These are phyloP conservation scores for Vaccinium macrocarpon DNA, from an alignment of 148 eudicot species.

Conservation along the genomic window DNA sequence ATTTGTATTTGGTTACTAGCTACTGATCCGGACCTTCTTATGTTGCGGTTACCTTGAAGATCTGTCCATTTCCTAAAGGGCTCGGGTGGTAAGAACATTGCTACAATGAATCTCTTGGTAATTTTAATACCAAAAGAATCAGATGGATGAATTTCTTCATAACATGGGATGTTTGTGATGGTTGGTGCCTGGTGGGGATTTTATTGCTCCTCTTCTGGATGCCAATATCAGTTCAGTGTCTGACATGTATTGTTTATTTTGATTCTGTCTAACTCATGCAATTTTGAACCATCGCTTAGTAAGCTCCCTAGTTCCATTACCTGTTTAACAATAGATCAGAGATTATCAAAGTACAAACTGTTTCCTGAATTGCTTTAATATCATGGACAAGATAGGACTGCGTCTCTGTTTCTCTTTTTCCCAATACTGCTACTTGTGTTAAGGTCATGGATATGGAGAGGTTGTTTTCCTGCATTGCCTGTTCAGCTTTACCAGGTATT, in stretches of 20 bases:
- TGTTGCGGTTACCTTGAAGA: too few relatives aligned
- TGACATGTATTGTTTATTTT: not conserved
- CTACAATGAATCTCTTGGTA: not conserved
- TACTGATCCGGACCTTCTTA: too few relatives aligned
- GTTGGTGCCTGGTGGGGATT: not conserved
- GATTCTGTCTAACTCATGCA: not conserved
- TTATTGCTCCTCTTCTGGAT: not conserved
- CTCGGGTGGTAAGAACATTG: not conserved
- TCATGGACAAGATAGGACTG: constrained; percentile 80
- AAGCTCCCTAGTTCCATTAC: not conserved
- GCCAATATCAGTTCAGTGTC: not conserved
- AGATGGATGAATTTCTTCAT: not conserved
- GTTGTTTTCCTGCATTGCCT: constrained; percentile 94
- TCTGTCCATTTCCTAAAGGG: not conserved
- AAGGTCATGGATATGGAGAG: constrained; percentile 70
- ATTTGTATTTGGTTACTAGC: too few relatives aligned
- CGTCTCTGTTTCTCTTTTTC: constrained; percentile 76
- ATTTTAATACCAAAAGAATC: not conserved
- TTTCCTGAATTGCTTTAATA: not conserved
- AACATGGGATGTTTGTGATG: not conserved
- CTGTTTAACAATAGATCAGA: not conserved
- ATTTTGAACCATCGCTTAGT: not conserved
- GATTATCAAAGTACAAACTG: not conserved
- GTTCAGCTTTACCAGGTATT: constrained; percentile 91
- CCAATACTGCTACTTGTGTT: constrained; percentile 64